These are phyloP conservation scores for Zea luxurians DNA, from an alignment of 176 grass and related monocot species.

Conservation along the genomic window DNA sequence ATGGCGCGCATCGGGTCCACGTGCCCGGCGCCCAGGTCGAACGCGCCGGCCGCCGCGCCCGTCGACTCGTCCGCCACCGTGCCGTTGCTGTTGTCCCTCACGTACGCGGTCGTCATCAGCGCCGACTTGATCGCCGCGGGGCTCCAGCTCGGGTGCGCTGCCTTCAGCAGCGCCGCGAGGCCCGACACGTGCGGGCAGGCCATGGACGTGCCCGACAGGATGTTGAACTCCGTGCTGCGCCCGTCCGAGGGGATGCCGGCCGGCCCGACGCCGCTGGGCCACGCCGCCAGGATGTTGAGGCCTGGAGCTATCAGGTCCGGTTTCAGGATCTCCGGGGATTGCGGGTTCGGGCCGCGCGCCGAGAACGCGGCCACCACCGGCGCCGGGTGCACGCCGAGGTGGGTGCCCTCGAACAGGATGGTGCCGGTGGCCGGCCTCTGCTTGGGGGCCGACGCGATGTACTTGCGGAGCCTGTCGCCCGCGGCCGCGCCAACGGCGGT, in stretches of 20 bases:
- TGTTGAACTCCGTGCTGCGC: slow-evolving; percentile 82
- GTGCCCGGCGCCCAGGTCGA: slow-evolving; percentile 80
- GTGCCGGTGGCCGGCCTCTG: slow-evolving; percentile 62
- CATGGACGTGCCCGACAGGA: slow-evolving; percentile 94
- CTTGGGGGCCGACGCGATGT: slow-evolving; percentile 55
- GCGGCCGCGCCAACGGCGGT: slow-evolving; percentile 65
- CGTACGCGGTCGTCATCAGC: slow-evolving; percentile 84
- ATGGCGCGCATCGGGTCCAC: slow-evolving; percentile 93
- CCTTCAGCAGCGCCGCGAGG: slow-evolving; percentile 86
- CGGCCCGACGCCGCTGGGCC: slow-evolving; percentile 75
- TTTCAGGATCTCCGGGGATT: slow-evolving; percentile 83
- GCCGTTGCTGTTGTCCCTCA: slow-evolving; percentile 64
- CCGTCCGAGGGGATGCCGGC: slow-evolving; percentile 70
- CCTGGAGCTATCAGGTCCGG: slow-evolving; percentile 84
- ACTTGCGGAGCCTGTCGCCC: slow-evolving; percentile 69
- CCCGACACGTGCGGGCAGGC: slow-evolving; percentile 94
- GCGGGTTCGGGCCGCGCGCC: slow-evolving; percentile 79
- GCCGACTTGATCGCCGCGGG: slow-evolving; percentile 92
- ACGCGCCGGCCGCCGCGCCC: slow-evolving; percentile 50
- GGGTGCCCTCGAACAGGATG: slow-evolving; percentile 86
- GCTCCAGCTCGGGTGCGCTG: slow-evolving; percentile 80
- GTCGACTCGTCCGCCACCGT: slow-evolving; percentile 82
- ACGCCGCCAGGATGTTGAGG: slow-evolving; percentile 87
- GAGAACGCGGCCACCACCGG: slow-evolving; percentile 91
- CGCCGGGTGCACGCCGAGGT: slow-evolving; percentile 78